Base-by-base conservation (phyloP, 495 filamentous ascomycete genomes). In the Penicillium egyptiacum region DNA sequence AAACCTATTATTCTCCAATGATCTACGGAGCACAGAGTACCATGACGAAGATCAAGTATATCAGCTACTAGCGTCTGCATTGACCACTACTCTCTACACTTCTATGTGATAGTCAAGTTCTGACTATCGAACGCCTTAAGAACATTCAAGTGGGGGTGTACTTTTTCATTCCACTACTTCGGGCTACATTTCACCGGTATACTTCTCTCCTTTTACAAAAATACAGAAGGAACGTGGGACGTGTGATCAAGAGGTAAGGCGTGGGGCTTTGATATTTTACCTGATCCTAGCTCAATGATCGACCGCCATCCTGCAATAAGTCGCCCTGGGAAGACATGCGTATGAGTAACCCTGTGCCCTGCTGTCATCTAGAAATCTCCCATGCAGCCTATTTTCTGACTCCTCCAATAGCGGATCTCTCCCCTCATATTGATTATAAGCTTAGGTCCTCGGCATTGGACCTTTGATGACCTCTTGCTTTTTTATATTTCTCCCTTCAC, bases 241-340 rank as follows among this genome's bases (percentile, higher is more conserved):
- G 43, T 47, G 49, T 41, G 55, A 50, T 63, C 60, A 48, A 65
- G 44, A 57, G 57, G 61, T 40, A 65, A 60, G 59, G 61, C 53
- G 61, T 63, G 56, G 51, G 62, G 58, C 63, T 59, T 63, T 60
- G 59, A 59, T 57, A 63, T 55, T 62, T 55, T 53, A 25, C 70
- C 67, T 59, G 61, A 69, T 61, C 61, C 64, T 67, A 70, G 70
- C 64, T 70, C 69, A 58, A 72, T 74, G 74, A 77, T 77, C 74
- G 71, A 68, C 74, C 69, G 62, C 69, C 69, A 71, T 74, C 67
- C 70, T 76, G 74, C 74, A 75, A 76, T 74, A 73, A 72, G 59
- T 73, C 66, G 62, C 56, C 65, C 65, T 70, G 57, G 68, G 64
- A 64, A 66, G 61, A 70, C 67, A 69, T 69, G 71, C 70, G 73